These are phyloP conservation scores for Salvia splendens DNA, from an alignment of 257 asterid genomes.

Conservation along the genomic window DNA sequence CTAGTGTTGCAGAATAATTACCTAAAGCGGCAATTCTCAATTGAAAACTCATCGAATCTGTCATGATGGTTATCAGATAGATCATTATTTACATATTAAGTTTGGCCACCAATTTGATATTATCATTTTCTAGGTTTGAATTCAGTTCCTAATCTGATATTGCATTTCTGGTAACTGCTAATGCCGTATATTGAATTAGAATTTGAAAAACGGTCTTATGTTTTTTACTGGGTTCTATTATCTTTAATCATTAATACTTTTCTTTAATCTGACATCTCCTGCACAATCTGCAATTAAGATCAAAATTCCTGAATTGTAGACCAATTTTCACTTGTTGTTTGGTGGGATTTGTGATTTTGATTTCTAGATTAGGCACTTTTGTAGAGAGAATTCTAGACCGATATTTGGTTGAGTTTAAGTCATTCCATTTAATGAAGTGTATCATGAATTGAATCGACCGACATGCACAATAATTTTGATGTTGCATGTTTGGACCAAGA, in stretches of 20 bases:
- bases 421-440: conserved; percentile 12
- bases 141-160: conserved; percentile 16
- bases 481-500: conserved; percentile 7
- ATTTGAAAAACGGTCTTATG: neutral
- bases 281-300: neutral
- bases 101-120: conserved; percentile 3
- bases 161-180: conserved; percentile 8
- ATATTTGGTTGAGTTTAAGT: conserved; percentile 1
- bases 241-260: neutral
- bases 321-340: neutral
- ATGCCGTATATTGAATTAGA: neutral
- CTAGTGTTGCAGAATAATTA: conserved; percentile 3
- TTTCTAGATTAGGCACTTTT: neutral
- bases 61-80: conserved; percentile 11
- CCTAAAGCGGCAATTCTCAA: neutral
- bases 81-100: neutral
- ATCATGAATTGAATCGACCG: neutral
- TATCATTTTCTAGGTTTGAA: conserved; percentile 5
- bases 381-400: neutral
- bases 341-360: neutral
- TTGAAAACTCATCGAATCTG: neutral
- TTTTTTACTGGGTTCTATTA: neutral
- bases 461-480: neutral
- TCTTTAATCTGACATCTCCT: neutral
- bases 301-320: neutral